A percentile compares a stretch with the other conserved stretches of the same genome.
Conservation (phyloP, 805 yeast species). For the Danielia reshetovae region DNA sequence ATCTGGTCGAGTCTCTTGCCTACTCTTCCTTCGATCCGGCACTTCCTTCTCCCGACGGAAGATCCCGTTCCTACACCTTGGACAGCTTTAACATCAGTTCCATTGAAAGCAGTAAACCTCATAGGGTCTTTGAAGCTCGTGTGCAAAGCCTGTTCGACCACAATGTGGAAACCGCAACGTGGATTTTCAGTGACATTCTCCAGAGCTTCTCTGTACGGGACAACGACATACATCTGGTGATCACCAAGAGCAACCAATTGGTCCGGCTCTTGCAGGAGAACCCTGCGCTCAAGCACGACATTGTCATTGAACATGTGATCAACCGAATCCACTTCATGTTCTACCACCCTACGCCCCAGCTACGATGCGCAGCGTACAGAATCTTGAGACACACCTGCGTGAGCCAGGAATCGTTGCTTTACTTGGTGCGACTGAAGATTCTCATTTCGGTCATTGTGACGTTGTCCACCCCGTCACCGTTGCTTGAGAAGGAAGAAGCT, state of each 20-base stretch:
- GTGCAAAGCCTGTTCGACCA: neutral
- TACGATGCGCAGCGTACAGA: conserved; percentile 73
- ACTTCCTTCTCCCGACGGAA: conserved; percentile 3
- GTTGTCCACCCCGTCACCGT: conserved; percentile 53
- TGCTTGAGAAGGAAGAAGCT: conserved; percentile 72
- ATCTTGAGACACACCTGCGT: conserved; percentile 63
- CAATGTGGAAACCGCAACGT: conserved; percentile 35
- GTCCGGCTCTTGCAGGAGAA: conserved; percentile 51
- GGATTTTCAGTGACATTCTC: conserved; percentile 60
- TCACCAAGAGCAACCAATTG: conserved; percentile 63
- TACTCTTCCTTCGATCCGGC: no score
- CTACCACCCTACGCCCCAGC: conserved; percentile 52
- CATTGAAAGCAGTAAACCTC: conserved; percentile 8
- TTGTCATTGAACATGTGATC: conserved; percentile 56
- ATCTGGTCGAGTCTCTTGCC: no score
- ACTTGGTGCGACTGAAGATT: conserved; percentile 50
- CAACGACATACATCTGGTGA: conserved; percentile 40
- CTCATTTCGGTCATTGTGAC: conserved; percentile 64
- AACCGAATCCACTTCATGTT: conserved; percentile 58
- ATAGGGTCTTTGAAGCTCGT: neutral
- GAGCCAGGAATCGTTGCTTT: conserved; percentile 49
- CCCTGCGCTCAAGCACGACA: conserved; percentile 60
- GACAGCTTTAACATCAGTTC: conserved; percentile 18
- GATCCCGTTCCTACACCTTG: conserved; percentile 14
- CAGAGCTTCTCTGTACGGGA: conserved; percentile 49